Percentiles rank a stretch among this genome's conserved stretches.
These are phyloP conservation scores for Apophysomyces trapeziformis DNA, from an alignment of 371 early-diverging fungal genomes.

Conservation along the genomic window DNA sequence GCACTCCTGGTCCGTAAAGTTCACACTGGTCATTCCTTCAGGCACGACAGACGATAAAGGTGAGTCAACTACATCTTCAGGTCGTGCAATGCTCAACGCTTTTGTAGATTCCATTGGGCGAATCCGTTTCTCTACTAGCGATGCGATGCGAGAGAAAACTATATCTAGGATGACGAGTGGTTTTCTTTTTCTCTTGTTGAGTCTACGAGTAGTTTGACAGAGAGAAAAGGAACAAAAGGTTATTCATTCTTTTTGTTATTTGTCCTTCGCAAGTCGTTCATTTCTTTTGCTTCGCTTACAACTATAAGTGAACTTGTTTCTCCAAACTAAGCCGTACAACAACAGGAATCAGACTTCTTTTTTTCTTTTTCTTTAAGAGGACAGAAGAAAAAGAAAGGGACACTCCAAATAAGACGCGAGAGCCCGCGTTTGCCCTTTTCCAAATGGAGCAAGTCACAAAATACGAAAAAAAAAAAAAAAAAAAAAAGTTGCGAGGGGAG, in stretches of 20 bases:
- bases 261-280: too few relatives aligned
- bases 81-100: not conserved
- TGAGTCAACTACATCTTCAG: not conserved
- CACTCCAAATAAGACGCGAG: too few relatives aligned
- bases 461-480: not conserved
- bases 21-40: not conserved
- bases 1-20: not conserved
- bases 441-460: conserved; percentile 8
- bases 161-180: not conserved
- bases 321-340: too few relatives aligned
- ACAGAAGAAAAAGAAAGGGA: not conserved
- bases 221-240: not conserved
- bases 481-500: not conserved
- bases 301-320: too few relatives aligned
- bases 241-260: too few relatives aligned
- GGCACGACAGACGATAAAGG: not conserved
- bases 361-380: not conserved
- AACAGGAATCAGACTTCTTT: too few relatives aligned
- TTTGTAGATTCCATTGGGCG: not conserved
- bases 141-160: not conserved
- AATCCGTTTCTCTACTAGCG: not conserved
- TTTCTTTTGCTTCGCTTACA: too few relatives aligned
- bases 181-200: not conserved
- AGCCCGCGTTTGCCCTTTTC: conserved; percentile 8
- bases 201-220: not conserved